phyloP scores from a whole-genome alignment of 106 monocot species.

The Dendrobium nobile region DNA sequence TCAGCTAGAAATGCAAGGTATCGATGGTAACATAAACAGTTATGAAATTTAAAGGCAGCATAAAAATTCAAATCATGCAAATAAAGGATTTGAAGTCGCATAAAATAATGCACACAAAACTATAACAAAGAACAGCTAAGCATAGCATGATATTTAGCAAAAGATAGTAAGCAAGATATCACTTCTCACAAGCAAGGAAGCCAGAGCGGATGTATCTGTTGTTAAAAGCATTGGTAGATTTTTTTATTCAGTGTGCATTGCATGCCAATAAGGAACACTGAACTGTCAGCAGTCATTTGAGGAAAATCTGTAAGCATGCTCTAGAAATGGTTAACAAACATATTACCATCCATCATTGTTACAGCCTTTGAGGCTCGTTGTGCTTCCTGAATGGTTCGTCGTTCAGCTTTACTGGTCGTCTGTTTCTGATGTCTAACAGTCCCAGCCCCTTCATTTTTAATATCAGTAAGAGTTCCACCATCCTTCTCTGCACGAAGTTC shows the following conservation, averaged over 20 bases:
- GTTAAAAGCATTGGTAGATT: background rate
- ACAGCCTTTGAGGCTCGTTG: conserved; percentile 63
- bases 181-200: background rate
- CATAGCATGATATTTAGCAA: background rate
- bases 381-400: conserved; percentile 64
- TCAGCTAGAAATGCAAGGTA: background rate
- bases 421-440: conserved; percentile 26
- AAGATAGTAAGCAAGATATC: background rate
- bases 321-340: background rate
- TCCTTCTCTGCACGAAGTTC: conserved; percentile 31
- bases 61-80: background rate
- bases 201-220: background rate
- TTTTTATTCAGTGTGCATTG: background rate
- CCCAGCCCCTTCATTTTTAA: conserved; percentile 23
- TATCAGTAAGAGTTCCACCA: conserved; percentile 18
- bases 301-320: background rate
- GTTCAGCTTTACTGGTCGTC: conserved; percentile 54
- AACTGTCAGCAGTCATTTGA: background rate
- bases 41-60: background rate
- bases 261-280: background rate
- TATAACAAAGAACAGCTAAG: background rate
- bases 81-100: background rate
- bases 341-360: conserved; percentile 38
- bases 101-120: background rate
- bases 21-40: background rate